A percentile compares a stretch with the other conserved stretches of the same genome.
phyloP scores from a whole-genome alignment of 306 rosid genomes.

The Gillenia trifoliata region DNA sequence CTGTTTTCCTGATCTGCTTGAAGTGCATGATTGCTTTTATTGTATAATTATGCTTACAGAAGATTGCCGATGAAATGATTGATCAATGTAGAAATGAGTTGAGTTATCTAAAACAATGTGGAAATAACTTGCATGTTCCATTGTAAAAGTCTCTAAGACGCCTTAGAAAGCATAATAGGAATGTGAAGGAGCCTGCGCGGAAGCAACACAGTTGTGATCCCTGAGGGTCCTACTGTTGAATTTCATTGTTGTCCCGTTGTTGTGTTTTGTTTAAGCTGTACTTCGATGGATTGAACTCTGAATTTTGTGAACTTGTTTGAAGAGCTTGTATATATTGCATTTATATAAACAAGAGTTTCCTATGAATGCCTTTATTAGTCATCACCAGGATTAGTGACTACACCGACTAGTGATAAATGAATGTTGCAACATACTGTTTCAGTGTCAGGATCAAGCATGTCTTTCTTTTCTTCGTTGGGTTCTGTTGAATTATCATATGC shows the following conservation, averaged over 20 bases:
- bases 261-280: background rate
- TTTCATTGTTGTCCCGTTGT: background rate
- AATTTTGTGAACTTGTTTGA: background rate
- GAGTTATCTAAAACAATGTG: no score
- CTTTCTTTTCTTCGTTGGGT: no score
- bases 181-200: background rate
- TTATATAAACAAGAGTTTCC: background rate
- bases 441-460: background rate
- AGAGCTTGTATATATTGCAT: background rate
- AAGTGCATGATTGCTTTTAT: no score
- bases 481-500: background rate
- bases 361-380: background rate
- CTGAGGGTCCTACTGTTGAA: background rate
- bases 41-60: background rate
- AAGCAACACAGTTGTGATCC: background rate
- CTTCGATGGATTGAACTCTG: background rate
- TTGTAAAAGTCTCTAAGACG: background rate
- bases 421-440: no score
- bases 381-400: background rate
- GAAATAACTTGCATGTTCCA: background rate
- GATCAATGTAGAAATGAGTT: background rate
- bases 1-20: background rate
- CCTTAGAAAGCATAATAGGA: background rate
- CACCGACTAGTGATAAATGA: background rate
- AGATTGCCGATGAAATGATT: no score